Conservation (phyloP, 345 rosid species). For the Excoecaria cochinchinensis region DNA sequence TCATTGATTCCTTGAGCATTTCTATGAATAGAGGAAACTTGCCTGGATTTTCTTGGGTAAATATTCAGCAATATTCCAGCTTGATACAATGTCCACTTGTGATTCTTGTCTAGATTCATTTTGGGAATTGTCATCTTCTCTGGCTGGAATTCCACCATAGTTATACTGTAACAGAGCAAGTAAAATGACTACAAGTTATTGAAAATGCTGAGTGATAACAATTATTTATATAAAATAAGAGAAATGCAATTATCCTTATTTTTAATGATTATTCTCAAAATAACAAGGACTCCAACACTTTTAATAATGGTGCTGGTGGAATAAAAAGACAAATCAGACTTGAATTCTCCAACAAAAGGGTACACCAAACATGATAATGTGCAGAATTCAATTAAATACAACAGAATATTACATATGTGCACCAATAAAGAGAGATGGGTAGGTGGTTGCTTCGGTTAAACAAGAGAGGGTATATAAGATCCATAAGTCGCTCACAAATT, state of each 20-base stretch:
- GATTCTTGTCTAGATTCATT: conserved; percentile 37
- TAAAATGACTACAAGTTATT: conserved; percentile 10
- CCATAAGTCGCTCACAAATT: not conserved
- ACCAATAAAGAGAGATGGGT: not conserved
- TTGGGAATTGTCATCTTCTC: conserved; percentile 46
- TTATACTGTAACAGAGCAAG: conserved; percentile 52
- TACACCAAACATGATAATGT: not conserved
- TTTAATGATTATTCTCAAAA: not conserved
- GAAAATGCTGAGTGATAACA: not conserved
- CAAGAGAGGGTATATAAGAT: not conserved
- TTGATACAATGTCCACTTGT: conserved; percentile 75
- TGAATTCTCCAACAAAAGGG: not conserved
- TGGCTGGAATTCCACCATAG: conserved; percentile 80
- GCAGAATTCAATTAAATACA: not conserved
- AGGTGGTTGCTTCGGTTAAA: not conserved
- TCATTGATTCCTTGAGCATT: not conserved
- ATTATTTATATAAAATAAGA: not conserved
- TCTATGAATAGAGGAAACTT: conserved; percentile 1
- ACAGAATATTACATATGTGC: not conserved
- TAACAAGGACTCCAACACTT: conserved; percentile 6
- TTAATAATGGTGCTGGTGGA: not conserved
- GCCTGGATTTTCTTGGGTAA: conserved; percentile 86
- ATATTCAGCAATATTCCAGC: conserved; percentile 78
- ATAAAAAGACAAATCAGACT: conserved; percentile 3
- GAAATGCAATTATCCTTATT: not conserved